These are phyloP conservation scores for Candida coquimbonensis DNA, from an alignment of 805 yeast genomes.

Conservation along the genomic window DNA sequence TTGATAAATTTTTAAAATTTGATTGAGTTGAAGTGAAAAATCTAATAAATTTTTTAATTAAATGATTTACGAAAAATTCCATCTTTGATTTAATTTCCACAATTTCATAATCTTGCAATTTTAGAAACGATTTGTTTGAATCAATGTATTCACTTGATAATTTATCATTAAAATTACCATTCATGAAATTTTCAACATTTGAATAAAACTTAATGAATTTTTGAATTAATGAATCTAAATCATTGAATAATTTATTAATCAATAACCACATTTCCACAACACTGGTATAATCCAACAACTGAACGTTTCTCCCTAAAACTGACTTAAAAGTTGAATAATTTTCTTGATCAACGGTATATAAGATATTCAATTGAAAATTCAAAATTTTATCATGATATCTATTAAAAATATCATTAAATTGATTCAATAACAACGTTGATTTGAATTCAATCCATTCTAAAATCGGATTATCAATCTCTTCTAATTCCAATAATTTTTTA, in stretches of 20 bases:
- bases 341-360: slow-evolving; percentile 30
- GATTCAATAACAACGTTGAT: slow-evolving; percentile 31
- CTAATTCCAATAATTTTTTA: slow-evolving; percentile 53
- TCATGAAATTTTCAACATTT: slow-evolving; percentile 46
- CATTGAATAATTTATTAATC: slow-evolving; percentile 34
- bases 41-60: slow-evolving; percentile 24
- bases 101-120: slow-evolving; percentile 38
- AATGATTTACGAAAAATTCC: slow-evolving; percentile 29
- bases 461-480: slow-evolving; percentile 59
- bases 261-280: slow-evolving; percentile 56
- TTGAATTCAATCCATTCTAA: slow-evolving; percentile 53
- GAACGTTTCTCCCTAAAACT: slow-evolving; percentile 16
- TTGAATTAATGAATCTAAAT: slow-evolving; percentile 30
- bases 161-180: slow-evolving; percentile 37
- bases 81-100: slow-evolving; percentile 32
- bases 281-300: slow-evolving; percentile 44
- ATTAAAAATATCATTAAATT: slow-evolving; percentile 35
- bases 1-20: slow-evolving; percentile 8
- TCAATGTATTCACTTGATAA: slow-evolving; percentile 26
- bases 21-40: slow-evolving; percentile 30
- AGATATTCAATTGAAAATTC: slow-evolving; percentile 33
- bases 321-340: slow-evolving; percentile 25
- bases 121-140: slow-evolving; percentile 30
- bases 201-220: slow-evolving; percentile 47
- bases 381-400: slow-evolving; percentile 34